Base-by-base conservation (phyloP, 139 green algal species). In the Gonium pectorale region DNA sequence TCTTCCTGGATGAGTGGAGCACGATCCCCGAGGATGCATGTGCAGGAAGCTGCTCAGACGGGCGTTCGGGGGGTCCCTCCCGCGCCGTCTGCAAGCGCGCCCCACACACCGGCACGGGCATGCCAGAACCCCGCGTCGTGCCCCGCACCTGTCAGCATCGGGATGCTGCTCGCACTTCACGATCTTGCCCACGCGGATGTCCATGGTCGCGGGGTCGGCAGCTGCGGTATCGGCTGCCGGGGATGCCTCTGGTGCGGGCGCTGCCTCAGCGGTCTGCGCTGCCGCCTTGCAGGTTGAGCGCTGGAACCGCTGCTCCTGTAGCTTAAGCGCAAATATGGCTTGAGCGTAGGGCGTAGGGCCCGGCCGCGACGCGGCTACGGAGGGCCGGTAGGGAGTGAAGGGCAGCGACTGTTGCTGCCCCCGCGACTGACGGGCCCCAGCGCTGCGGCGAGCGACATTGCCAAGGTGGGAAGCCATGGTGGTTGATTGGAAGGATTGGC, bases 121-220 rank as follows among this genome's bases (percentile, higher is more conserved):
- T n/a, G n/a, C n/a, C n/a, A n/a, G n/a, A n/a, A n/a, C n/a, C n/a
- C n/a, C n/a, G n/a, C n/a, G n/a, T n/a, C n/a, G n/a, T n/a, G n/a
- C n/a, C n/a, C n/a, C 56, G 15, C 35, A 73, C 77, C 77, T 83
- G 72, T 96, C 93, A 1, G 93, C 93, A 66, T 96, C 92, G 9
- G 92, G 90, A 67, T 96, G 93, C 75, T 89, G 82, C 63, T 94
- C 85, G n/a, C 71, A 72, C 38, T 80, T 86, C 8, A 96, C 41
- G 69, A 94, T 93, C 29, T 85, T 89, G 33, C 92, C 91, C 7
- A 93, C 87, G 5, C 91, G 86, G 64, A 95, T 92, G 78, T 95
- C 92, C 38, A 93, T 85, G 8, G 89, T 63, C 2, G 68, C 72
- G 2, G 89, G 46, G 33, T 89, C 71, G 2, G 68, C 64, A 13